A percentile compares a stretch with the other conserved stretches of the same genome.
phyloP scores from a whole-genome alignment of 2,329 filamentous ascomycete species.

The Alternaria rosae region DNA sequence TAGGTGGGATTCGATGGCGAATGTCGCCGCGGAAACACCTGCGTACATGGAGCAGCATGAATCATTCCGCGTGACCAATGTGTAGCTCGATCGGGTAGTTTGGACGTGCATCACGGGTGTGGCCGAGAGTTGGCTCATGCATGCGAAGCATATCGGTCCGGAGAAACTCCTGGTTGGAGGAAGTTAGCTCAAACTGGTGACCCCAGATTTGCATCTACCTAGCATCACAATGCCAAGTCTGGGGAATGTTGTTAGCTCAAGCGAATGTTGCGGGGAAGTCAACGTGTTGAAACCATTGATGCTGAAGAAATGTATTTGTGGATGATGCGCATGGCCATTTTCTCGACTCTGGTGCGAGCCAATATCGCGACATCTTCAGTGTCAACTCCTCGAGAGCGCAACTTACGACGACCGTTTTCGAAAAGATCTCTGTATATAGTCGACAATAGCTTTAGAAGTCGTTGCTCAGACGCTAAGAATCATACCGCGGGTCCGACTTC shows the following conservation, averaged over 20 bases:
- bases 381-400: neutral
- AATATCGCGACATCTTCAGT: neutral
- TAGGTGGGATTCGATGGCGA: conserved; percentile 19
- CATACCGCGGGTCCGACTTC: neutral
- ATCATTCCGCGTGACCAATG: neutral
- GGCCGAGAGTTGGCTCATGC: neutral
- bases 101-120: neutral
- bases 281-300: neutral
- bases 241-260: conserved; percentile 4
- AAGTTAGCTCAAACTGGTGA: conserved; percentile 7
- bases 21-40: neutral
- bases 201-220: conserved; percentile 3
- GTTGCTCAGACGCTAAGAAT: neutral
- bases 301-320: neutral
- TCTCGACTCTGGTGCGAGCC: neutral
- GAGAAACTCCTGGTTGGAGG: conserved; percentile 29
- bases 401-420: neutral
- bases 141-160: conserved; percentile 4
- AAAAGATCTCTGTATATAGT: neutral
- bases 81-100: neutral
- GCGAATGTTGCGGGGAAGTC: neutral
- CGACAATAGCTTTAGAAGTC: neutral
- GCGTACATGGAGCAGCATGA: conserved; percentile 5
- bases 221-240: conserved; percentile 4
- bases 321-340: neutral